Base-by-base conservation (phyloP, 2,329 filamentous ascomycete species). In the Orbilia brochopaga region DNA sequence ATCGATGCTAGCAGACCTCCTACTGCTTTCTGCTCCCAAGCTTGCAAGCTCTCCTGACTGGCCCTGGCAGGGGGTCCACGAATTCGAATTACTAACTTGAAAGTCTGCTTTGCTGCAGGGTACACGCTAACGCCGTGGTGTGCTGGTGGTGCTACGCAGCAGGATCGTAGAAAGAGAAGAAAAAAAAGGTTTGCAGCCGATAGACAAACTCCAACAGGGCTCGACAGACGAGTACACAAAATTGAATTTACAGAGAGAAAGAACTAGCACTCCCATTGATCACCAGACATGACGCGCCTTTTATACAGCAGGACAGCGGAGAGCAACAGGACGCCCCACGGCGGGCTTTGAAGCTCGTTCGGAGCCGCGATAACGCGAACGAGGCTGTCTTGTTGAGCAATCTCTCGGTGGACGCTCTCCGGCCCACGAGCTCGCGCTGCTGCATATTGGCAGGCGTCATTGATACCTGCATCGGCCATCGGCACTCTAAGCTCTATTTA, bases 401-500 rank as follows among this genome's bases (percentile, higher is more conserved):
- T 56, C 30, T 42, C 40, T 72, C 67, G 67, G 67, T 59, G 67
- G 44, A 61, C 67, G 67, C 67, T 57, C 67, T 72, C 67, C 67
- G 67, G 67, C 15, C 46, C 40, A 72, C 67, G 67, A 70, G 17
- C 24, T 50, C 53, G 23, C 30, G 35, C 54, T 32, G 3, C 42
- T 32, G 3, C 42, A 60, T 19, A 24, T 24, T 23, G 32, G 13
- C 40, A 30, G 37, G 7, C 17, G 17, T 27, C 46, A 60, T 48
- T 46, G 51, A 60, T 44, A 51, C 21, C 27, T 60, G 21, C 30
- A 48, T n/a, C n/a, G n/a, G 27, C 4, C 27, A 32, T 32, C 27
- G 3, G 27, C 27, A 32, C 27, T 32, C 27, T 32, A 32, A 32
- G 27, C 27, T 32, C 8, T 32, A 32, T 32, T 8, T 8, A 32